phyloP scores from a whole-genome alignment of 805 yeast species.

The Jamesozyma jinghongensis region DNA sequence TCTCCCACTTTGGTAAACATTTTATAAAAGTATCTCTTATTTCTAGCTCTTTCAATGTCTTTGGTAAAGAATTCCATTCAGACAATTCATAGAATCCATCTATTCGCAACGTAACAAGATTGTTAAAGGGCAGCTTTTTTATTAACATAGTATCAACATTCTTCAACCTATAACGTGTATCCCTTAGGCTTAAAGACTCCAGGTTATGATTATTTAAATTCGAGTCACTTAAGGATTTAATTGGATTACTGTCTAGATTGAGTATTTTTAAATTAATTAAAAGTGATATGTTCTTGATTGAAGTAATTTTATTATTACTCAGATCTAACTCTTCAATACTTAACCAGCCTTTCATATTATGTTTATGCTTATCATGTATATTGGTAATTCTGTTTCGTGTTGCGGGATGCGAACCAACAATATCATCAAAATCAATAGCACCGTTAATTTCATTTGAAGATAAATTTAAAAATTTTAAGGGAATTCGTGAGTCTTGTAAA shows the following conservation, averaged over 20 bases:
- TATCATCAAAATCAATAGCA: constrained; percentile 16
- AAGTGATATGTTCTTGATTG: constrained; percentile 13
- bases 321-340: constrained; percentile 19
- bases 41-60: constrained; percentile 1
- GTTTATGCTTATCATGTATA: neutral
- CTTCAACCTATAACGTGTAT: constrained; percentile 2
- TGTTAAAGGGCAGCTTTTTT: constrained; percentile 1
- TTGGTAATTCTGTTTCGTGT: too few species aligned
- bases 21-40: constrained; percentile 5
- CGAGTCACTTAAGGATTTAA: constrained; percentile 8
- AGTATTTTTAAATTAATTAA: constrained; percentile 14
- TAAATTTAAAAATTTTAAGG: constrained; percentile 11
- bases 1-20: constrained; percentile 11
- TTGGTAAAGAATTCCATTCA: constrained; percentile 3
- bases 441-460: constrained; percentile 20
- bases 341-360: constrained; percentile 10
- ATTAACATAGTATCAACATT: neutral
- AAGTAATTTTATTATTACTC: constrained; percentile 16
- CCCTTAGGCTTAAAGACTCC: neutral
- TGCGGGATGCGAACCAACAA: constrained; percentile 3
- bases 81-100: constrained; percentile 6
- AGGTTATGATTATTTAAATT: neutral
- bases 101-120: neutral
- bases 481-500: constrained; percentile 2
- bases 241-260: constrained; percentile 20